Conservation (phyloP, 805 yeast genomes). For the Metschnikowia lunata region DNA sequence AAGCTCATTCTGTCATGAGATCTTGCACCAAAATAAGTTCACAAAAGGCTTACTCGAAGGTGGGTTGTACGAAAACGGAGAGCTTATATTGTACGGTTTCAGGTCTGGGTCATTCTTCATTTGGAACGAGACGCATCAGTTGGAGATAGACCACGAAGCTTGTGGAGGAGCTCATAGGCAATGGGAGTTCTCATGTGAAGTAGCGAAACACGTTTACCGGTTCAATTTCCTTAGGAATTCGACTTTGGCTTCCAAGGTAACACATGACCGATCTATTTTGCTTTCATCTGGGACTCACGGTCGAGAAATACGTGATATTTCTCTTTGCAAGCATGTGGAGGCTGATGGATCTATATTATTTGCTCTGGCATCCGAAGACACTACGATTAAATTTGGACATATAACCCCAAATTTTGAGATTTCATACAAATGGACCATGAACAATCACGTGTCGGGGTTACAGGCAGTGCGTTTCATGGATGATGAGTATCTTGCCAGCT, state of each 20-base stretch:
- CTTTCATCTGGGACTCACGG: slow-evolving; percentile 76
- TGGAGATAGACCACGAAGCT: slow-evolving; percentile 60
- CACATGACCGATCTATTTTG: slow-evolving; percentile 23
- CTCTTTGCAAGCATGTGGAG: slow-evolving; percentile 40
- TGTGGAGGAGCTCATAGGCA: slow-evolving; percentile 93
- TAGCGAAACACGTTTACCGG: slow-evolving; percentile 18
- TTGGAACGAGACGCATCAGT: slow-evolving; percentile 76
- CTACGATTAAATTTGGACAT: slow-evolving; percentile 60
- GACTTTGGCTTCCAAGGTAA: slow-evolving; percentile 35
- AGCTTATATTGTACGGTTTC: slow-evolving; percentile 72
- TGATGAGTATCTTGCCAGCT: slow-evolving; percentile 40
- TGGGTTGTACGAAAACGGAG: slow-evolving; percentile 40
- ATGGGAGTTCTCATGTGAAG: slow-evolving; percentile 52
- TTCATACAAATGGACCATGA: slow-evolving; percentile 52
- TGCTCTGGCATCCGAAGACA: slow-evolving; percentile 86
- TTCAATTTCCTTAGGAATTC: slow-evolving; percentile 59
- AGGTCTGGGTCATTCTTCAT: slow-evolving; percentile 71
- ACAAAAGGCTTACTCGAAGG: slow-evolving; percentile 84
- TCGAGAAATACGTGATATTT: slow-evolving; percentile 77
- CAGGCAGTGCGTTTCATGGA: slow-evolving; percentile 67
- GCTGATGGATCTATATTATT: slow-evolving; percentile 38
- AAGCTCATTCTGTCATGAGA: slow-evolving; percentile 15
- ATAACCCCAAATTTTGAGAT: slow-evolving; percentile 40
- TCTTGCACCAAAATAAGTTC: slow-evolving; percentile 55
- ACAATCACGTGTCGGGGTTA: slow-evolving; percentile 85